phyloP scores from a whole-genome alignment of 129 eudicot genomes.

The Artemisia annua region DNA sequence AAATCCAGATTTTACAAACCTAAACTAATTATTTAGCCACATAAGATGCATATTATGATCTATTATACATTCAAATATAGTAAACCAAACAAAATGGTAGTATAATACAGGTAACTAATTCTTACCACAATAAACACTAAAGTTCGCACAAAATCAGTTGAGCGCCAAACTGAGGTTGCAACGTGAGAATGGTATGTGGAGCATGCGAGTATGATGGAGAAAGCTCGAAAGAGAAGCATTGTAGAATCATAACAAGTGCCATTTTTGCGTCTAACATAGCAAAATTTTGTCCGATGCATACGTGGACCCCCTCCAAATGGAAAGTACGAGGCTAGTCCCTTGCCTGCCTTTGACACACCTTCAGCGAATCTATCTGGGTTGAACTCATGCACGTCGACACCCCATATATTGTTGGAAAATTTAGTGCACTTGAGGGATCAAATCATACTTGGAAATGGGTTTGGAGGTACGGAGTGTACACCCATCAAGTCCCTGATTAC shows the following conservation, averaged over 20 bases:
- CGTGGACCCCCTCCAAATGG: slow-evolving; percentile 47
- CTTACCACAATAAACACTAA: slow-evolving; percentile 4
- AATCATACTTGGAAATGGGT: no score
- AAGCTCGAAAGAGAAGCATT: slow-evolving; percentile 33
- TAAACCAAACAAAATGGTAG: no score
- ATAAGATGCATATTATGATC: no score
- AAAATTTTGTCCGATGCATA: slow-evolving; percentile 38
- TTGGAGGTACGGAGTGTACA: no score
- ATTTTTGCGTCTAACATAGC: slow-evolving; percentile 42
- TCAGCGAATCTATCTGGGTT: slow-evolving; percentile 40
- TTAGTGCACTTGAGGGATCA: no score
- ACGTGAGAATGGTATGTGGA: slow-evolving; percentile 33
- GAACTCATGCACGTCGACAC: slow-evolving; percentile 39
- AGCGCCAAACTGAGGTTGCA: slow-evolving; percentile 40
- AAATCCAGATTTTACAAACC: no score
- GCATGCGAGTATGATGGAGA: slow-evolving; percentile 38
- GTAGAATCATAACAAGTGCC: slow-evolving; percentile 39
- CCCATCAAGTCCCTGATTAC: no score
- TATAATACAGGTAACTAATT: no score
- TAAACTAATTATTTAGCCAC: no score
- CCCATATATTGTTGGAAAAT: no score
- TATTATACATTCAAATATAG: neutral
- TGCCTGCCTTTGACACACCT: slow-evolving; percentile 40
- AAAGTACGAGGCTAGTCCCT: slow-evolving; percentile 25
- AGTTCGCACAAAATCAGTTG: slow-evolving; percentile 28